These are phyloP conservation scores for Phialophora chinensis DNA, from an alignment of 2,329 filamentous ascomycete genomes.

Conservation along the genomic window DNA sequence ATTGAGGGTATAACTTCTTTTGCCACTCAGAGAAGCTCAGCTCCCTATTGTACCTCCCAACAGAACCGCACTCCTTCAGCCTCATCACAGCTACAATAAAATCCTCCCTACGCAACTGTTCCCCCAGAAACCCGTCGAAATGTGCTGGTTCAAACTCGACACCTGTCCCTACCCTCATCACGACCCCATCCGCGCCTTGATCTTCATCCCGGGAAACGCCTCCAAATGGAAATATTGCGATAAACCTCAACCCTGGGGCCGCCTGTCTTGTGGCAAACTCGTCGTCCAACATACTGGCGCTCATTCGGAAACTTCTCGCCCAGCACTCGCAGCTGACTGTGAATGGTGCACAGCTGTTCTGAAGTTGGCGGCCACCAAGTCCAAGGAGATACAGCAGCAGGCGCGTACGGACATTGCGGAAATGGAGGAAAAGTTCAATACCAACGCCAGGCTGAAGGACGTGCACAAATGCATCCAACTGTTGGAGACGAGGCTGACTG, in stretches of 20 bases:
- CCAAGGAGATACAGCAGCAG: constrained; percentile 29
- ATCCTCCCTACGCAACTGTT: not conserved
- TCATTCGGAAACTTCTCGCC: not conserved
- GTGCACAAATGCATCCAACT: not conserved
- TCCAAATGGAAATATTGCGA: constrained; percentile 27
- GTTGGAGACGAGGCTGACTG: not conserved
- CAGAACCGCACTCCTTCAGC: not conserved
- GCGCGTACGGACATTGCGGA: constrained; percentile 23
- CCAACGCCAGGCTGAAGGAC: not conserved
- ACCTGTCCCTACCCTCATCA: constrained; percentile 33
- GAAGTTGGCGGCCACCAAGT: constrained; percentile 31
- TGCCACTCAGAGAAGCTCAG: not conserved
- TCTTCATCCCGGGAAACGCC: constrained; percentile 28
- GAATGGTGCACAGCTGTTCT: constrained; percentile 30
- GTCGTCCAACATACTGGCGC: constrained; percentile 25
- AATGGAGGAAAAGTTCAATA: constrained; percentile 16
- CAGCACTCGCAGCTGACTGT: constrained; percentile 12
- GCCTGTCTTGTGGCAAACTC: constrained; percentile 32
- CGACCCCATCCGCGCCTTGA: constrained; percentile 29
- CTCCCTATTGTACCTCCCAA: not conserved
- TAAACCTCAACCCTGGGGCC: constrained; percentile 31
- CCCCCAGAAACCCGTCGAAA: constrained; percentile 8
- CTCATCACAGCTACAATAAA: not conserved
- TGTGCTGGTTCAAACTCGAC: constrained; percentile 32
- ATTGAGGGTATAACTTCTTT: constrained; percentile 11